Evolutionary conservation across 805 yeast genomes (phyloP).

Genomic region (Saccharomyces kudriavzevii): DNA sequence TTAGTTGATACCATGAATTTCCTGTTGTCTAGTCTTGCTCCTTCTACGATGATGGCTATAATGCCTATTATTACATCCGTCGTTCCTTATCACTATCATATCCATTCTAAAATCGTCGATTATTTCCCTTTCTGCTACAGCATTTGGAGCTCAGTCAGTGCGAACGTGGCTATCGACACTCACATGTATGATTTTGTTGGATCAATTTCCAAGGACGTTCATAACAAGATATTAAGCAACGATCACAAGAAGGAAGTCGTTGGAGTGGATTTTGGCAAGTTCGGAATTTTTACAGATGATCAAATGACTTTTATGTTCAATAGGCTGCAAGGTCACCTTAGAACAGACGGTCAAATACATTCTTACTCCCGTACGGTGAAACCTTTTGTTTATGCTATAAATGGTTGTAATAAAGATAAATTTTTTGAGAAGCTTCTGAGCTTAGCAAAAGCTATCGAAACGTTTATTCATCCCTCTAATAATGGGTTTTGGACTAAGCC

Average conservation of each 20-base stretch:
- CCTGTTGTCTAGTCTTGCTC: slow-evolving; percentile 45
- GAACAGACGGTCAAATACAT: slow-evolving; percentile 31
- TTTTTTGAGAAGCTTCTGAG: slow-evolving; percentile 46
- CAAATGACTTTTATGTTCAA: slow-evolving; percentile 59
- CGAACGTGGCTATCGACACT: slow-evolving; percentile 47
- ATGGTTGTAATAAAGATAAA: slow-evolving; percentile 39
- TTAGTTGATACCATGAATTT: slow-evolving; percentile 44
- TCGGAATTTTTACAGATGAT: slow-evolving; percentile 54
- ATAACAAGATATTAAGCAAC: slow-evolving; percentile 24
- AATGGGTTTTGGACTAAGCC: slow-evolving; percentile 79
- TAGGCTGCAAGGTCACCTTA: slow-evolving; percentile 37
- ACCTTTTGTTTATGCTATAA: slow-evolving; percentile 48
- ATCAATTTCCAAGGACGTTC: slow-evolving; percentile 44
- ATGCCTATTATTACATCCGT: slow-evolving; percentile 46
- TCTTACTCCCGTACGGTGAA: slow-evolving; percentile 43
- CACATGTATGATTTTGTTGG: slow-evolving; percentile 61
- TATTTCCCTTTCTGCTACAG: slow-evolving; percentile 63
- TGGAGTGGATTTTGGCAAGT: slow-evolving; percentile 36
- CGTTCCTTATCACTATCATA: slow-evolving; percentile 39
- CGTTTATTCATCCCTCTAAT: slow-evolving; percentile 89
- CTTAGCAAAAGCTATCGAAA: slow-evolving; percentile 60
- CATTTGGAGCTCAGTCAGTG: slow-evolving; percentile 55
- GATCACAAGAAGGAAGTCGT: slow-evolving; percentile 5
- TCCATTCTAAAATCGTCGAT: slow-evolving; percentile 38
- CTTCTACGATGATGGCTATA: slow-evolving; percentile 43